A percentile compares a stretch with the other conserved stretches of the same genome.
These are phyloP conservation scores for Cicer chorassanicum DNA, from an alignment of 306 rosid genomes.

Conservation along the genomic window DNA sequence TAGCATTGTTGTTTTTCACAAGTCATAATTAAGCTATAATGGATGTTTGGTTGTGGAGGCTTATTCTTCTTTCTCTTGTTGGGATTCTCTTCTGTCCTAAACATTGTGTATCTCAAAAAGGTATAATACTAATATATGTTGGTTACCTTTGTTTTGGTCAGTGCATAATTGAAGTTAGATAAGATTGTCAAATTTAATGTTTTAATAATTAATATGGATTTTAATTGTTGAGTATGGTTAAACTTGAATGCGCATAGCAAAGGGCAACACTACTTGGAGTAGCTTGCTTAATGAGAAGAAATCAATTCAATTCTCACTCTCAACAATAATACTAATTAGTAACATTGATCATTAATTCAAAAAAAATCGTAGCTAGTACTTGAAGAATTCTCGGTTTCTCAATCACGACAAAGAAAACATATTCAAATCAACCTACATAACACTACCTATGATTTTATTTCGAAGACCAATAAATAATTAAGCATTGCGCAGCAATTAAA, in stretches of 20 bases:
- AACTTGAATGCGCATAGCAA: background rate
- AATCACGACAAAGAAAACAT: too few relatives aligned
- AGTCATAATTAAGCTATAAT: background rate
- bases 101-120: constrained; percentile 48
- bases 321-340: too few relatives aligned
- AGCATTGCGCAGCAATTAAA: background rate
- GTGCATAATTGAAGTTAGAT: background rate
- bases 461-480: background rate
- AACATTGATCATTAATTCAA: too few relatives aligned
- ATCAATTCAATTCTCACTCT: too few relatives aligned
- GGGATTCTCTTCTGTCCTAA: constrained; percentile 55
- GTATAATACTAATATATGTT: constrained; percentile 34
- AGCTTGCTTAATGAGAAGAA: background rate
- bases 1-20: background rate
- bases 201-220: too few relatives aligned
- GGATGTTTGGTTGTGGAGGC: constrained; percentile 35
- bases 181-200: background rate
- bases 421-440: background rate
- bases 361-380: too few relatives aligned
- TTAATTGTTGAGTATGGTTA: background rate
- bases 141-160: background rate
- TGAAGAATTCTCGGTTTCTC: too few relatives aligned
- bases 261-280: background rate
- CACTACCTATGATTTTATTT: background rate
- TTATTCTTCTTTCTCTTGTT: constrained; percentile 39